These are phyloP conservation scores for Beauveria medogensis DNA, from an alignment of 2,329 filamentous ascomycete species.

Conservation along the genomic window DNA sequence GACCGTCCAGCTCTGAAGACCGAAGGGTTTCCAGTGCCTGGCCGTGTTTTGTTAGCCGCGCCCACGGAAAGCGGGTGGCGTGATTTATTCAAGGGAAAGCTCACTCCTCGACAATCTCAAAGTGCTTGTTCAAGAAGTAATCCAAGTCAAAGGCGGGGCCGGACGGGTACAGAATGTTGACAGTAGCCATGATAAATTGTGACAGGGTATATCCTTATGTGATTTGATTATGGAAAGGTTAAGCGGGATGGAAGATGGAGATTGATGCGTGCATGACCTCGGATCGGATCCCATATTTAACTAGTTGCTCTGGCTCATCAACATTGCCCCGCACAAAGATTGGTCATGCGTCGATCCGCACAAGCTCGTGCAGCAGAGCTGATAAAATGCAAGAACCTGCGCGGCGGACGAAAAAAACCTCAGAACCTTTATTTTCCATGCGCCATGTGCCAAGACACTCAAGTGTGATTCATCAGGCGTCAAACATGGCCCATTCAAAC, in stretches of 20 bases:
- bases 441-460: no score
- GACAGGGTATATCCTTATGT: not conserved
- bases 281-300: not conserved
- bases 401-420: not conserved
- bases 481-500: slow-evolving; percentile 9
- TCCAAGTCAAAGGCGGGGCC: slow-evolving; percentile 37
- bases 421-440: not conserved
- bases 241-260: not conserved
- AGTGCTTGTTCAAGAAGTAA: slow-evolving; percentile 40
- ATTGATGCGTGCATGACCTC: not conserved
- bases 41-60: not conserved
- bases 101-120: slow-evolving; percentile 32
- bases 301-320: no score
- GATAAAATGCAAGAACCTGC: not conserved
- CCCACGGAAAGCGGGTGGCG: not conserved
- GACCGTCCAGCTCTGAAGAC: slow-evolving; percentile 18
- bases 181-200: slow-evolving; percentile 7
- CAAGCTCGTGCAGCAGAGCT: not conserved
- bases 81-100: not conserved
- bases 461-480: not conserved
- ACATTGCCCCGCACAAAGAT: not conserved
- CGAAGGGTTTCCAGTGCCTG: slow-evolving; percentile 9
- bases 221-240: not conserved
- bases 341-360: not conserved
- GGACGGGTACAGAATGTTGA: slow-evolving; percentile 32